phyloP scores from a whole-genome alignment of 2,329 filamentous ascomycete species.

The Ophiostoma sp. region DNA sequence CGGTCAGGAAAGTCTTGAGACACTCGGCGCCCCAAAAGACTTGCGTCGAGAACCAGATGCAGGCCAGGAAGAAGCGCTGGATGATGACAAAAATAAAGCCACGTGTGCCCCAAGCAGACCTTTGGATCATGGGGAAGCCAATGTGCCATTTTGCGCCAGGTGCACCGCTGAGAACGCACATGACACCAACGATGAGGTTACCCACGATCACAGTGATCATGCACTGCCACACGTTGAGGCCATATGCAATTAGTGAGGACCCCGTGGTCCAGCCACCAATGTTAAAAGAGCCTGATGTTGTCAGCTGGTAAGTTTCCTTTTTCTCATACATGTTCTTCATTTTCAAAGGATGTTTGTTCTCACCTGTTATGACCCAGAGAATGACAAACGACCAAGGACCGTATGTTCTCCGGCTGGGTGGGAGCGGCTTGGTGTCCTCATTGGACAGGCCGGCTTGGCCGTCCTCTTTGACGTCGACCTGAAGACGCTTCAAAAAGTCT shows the following conservation, averaged over 20 bases:
- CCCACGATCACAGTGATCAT: slow-evolving; percentile 49
- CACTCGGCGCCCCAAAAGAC: slow-evolving; percentile 42
- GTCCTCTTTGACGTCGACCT: slow-evolving; percentile 29
- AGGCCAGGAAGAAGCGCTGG: slow-evolving; percentile 50
- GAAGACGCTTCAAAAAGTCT: slow-evolving; percentile 28
- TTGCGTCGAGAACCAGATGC: slow-evolving; percentile 52
- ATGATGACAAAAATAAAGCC: slow-evolving; percentile 44
- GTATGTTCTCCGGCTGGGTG: slow-evolving; percentile 36
- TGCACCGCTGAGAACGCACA: slow-evolving; percentile 40
- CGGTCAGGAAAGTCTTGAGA: slow-evolving; percentile 39
- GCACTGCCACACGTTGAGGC: slow-evolving; percentile 37
- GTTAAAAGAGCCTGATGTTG: slow-evolving; percentile 34
- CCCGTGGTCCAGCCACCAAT: slow-evolving; percentile 40
- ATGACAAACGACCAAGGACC: slow-evolving; percentile 38
- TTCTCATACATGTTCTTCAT: background rate
- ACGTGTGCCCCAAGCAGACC: slow-evolving; percentile 44
- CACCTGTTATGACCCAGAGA: slow-evolving; percentile 38
- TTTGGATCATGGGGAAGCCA: slow-evolving; percentile 44
- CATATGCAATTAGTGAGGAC: slow-evolving; percentile 28
- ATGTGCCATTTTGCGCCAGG: slow-evolving; percentile 46
- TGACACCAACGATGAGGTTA: slow-evolving; percentile 43
- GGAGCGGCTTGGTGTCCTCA: slow-evolving; percentile 36
- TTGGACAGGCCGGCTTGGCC: slow-evolving; percentile 32
- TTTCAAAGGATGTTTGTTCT: background rate
- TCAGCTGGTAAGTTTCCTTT: background rate